Evolutionary conservation across 176 grass and related monocot species (phyloP).

Genomic region (Bolboschoenus planiculmis): DNA sequence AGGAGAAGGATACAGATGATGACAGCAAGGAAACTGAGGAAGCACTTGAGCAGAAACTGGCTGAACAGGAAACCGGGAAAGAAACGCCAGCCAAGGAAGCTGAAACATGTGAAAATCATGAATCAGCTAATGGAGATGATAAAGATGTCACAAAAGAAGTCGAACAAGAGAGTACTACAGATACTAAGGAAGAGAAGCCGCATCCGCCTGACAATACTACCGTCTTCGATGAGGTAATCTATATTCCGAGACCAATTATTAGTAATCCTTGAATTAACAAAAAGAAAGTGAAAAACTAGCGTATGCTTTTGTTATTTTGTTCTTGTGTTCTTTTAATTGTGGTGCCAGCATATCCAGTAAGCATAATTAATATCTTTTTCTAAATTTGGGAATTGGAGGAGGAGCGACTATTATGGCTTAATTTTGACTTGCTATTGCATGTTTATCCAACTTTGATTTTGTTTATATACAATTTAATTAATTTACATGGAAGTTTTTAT

Average conservation of each 20-base stretch:
- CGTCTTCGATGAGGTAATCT: constrained; percentile 44
- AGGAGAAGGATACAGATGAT: constrained; percentile 21
- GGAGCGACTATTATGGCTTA: neutral
- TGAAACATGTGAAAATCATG: constrained; percentile 13
- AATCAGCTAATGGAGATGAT: constrained; percentile 35
- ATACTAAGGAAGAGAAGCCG: constrained; percentile 25
- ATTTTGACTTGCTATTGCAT: neutral
- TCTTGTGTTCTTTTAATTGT: neutral
- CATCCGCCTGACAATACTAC: constrained; percentile 27
- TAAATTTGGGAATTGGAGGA: neutral
- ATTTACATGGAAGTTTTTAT: neutral
- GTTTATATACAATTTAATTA: neutral
- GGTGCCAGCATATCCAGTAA: neutral
- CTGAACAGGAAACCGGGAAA: constrained; percentile 18
- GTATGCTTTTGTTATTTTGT: neutral
- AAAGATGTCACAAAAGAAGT: constrained; percentile 12
- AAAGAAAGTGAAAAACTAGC: neutral
- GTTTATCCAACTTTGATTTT: neutral
- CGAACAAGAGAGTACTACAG: constrained; percentile 9
- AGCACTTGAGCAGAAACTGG: constrained; percentile 6
- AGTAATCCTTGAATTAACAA: neutral
- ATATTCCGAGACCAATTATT: neutral
- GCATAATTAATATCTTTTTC: neutral
- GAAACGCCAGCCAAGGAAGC: constrained; percentile 13
- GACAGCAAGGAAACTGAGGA: neutral